Percentiles rank a stretch among this genome's conserved stretches.
Evolutionary conservation across 2,329 filamentous ascomycete species (phyloP).

Genomic region (Cercospora citrullina): DNA sequence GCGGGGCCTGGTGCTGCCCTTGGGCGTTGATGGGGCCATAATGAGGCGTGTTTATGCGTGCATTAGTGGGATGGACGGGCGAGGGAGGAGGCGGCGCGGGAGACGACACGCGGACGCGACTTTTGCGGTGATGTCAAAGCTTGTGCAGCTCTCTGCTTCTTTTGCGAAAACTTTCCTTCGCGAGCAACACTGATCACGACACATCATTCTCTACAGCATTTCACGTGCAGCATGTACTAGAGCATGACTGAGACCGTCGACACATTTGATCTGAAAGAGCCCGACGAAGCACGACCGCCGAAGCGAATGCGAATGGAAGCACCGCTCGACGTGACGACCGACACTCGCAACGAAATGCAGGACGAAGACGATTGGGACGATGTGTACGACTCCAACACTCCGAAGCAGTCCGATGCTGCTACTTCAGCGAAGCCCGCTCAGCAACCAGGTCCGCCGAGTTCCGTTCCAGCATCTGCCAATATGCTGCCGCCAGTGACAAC

Average conservation of each 20-base stretch:
- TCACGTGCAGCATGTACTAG: not conserved
- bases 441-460: not conserved
- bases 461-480: not conserved
- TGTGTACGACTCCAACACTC: slow-evolving; percentile 28
- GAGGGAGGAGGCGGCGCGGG: not conserved
- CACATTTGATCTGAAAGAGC: slow-evolving; percentile 18
- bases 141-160: not conserved
- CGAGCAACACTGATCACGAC: slow-evolving; percentile 40
- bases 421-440: not conserved
- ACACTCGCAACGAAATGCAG: slow-evolving; percentile 33
- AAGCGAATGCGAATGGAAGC: slow-evolving; percentile 46
- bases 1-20: slow-evolving; percentile 5
- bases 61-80: not conserved
- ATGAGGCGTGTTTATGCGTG: slow-evolving; percentile 3
- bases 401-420: not conserved
- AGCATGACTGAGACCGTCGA: slow-evolving; percentile 4
- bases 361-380: slow-evolving; percentile 39
- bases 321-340: slow-evolving; percentile 38
- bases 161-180: slow-evolving; percentile 2
- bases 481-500: not conserved
- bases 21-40: slow-evolving; percentile 15
- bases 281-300: slow-evolving; percentile 38
- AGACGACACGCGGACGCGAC: not conserved
- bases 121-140: slow-evolving; percentile 11
- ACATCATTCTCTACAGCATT: not conserved